Evolutionary conservation across 179 eudicot species (phyloP).

Genomic region (Pouteria campechiana): DNA sequence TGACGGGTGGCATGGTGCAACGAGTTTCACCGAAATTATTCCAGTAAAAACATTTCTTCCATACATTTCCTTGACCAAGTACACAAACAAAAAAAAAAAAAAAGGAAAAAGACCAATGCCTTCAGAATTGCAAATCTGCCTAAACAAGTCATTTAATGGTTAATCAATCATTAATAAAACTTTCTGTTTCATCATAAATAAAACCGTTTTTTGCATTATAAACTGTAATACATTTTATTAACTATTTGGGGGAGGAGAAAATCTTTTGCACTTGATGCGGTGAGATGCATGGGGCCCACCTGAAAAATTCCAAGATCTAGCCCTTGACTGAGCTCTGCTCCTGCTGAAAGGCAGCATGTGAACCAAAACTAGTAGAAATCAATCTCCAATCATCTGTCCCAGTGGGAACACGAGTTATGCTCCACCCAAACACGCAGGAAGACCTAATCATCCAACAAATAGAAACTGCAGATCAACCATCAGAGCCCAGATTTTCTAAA

Average conservation of each 20-base stretch:
- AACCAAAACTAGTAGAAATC: constrained; percentile 3
- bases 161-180: neutral
- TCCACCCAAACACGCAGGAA: neutral
- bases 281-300: too few species aligned
- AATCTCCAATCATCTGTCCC: constrained; percentile 7
- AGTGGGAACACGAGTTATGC: neutral
- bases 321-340: constrained; percentile 56
- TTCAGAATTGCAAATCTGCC: neutral
- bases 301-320: constrained; percentile 47
- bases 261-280: too few species aligned
- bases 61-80: too few species aligned
- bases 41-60: too few species aligned
- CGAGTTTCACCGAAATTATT: too few species aligned
- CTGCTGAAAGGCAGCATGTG: constrained; percentile 40
- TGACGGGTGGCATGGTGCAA: too few species aligned
- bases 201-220: neutral
- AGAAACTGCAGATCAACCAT: too few species aligned
- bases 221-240: neutral
- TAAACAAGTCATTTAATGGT: neutral
- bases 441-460: too few species aligned
- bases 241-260: neutral
- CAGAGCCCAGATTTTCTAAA: too few species aligned
- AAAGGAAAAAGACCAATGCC: neutral
- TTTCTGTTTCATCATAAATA: neutral
- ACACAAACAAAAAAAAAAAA: too few species aligned